Conservation (phyloP, 2,329 filamentous ascomycete species). For the Xylariaceae sp. region DNA sequence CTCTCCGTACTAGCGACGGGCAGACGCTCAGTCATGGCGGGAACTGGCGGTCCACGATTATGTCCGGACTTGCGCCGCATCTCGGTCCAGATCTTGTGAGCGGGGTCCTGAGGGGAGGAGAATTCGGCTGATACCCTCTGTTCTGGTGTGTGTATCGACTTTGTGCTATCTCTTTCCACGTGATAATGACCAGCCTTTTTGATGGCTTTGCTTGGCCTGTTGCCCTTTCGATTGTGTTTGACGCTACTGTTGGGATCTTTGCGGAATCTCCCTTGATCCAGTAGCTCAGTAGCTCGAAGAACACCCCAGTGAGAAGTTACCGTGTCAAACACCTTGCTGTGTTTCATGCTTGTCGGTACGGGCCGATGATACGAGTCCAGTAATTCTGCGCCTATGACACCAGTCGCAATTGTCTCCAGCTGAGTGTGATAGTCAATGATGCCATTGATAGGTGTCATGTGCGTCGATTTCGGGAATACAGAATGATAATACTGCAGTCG, state of each 20-base stretch:
- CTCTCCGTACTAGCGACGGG: conserved; percentile 5
- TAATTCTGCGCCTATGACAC: conserved; percentile 47
- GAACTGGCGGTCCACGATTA: conserved; percentile 14
- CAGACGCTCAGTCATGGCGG: conserved; percentile 13
- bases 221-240: too few species aligned
- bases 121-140: conserved; percentile 2
- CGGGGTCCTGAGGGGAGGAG: conserved; percentile 16
- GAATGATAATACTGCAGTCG: conserved; percentile 54
- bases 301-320: conserved; percentile 48
- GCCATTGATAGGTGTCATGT: conserved; percentile 25
- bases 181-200: too few species aligned
- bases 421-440: conserved; percentile 42
- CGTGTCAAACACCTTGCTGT: conserved; percentile 41
- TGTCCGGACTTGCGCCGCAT: conserved; percentile 24
- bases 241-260: neutral
- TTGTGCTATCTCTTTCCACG: too few species aligned
- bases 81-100: conserved; percentile 29
- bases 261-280: conserved; percentile 31
- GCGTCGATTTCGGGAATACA: conserved; percentile 41
- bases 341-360: conserved; percentile 34
- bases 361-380: conserved; percentile 51
- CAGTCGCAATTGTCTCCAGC: conserved; percentile 50
- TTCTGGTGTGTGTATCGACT: conserved; percentile 5
- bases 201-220: too few species aligned
- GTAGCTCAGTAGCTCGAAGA: conserved; percentile 39